These are phyloP conservation scores for Phytophthora sp. DNA, from an alignment of 352 stramenopile genomes.

Conservation along the genomic window DNA sequence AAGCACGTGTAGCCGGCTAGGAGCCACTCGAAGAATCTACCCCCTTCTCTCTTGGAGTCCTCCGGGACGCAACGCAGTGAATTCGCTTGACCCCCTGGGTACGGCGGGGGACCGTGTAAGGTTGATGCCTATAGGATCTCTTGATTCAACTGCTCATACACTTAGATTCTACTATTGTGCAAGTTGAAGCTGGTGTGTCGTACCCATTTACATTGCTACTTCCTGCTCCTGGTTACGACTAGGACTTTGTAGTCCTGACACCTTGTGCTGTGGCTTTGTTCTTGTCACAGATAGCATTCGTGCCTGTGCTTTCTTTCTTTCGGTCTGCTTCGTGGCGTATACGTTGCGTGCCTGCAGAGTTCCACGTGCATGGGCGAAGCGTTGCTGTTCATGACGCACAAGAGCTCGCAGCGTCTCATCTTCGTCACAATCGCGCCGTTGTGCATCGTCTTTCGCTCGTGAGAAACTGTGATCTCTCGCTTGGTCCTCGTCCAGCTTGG, in stretches of 20 bases:
- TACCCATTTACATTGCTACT: constrained; percentile 23
- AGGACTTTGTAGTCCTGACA: background rate
- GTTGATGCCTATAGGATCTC: no score
- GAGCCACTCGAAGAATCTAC: no score
- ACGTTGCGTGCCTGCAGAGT: constrained; percentile 68
- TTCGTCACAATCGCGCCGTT: constrained; percentile 50
- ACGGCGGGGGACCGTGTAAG: no score
- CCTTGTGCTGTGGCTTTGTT: constrained; percentile 20
- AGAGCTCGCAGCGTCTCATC: constrained; percentile 65
- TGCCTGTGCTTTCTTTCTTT: constrained; percentile 43
- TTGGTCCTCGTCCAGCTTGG: constrained; percentile 28
- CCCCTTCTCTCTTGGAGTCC: no score
- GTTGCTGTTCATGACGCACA: constrained; percentile 68
- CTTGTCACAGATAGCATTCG: constrained; percentile 17
- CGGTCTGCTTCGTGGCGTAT: constrained; percentile 67
- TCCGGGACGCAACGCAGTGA: no score
- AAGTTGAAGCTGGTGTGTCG: no score
- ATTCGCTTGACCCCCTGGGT: no score
- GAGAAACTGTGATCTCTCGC: constrained; percentile 34
- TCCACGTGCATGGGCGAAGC: constrained; percentile 59
- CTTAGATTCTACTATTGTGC: no score
- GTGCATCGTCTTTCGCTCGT: constrained; percentile 46
- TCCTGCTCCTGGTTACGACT: constrained; percentile 34
- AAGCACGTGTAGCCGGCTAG: no score
- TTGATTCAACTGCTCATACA: no score